phyloP scores from a whole-genome alignment of 2,329 filamentous ascomycete genomes.

The Aspergillus fumigatiaffinis region DNA sequence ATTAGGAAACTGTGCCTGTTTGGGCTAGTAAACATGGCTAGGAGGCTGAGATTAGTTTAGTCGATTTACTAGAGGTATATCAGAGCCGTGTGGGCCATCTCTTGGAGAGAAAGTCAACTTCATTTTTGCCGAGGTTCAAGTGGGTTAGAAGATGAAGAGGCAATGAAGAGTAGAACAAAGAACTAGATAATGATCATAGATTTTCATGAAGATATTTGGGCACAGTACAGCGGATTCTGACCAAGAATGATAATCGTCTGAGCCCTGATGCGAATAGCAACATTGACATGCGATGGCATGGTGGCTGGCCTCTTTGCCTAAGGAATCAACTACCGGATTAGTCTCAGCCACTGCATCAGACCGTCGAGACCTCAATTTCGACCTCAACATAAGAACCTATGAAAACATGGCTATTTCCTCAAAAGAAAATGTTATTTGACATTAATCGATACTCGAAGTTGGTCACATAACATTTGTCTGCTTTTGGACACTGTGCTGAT shows the following conservation, averaged over 20 bases:
- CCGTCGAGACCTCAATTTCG: background rate
- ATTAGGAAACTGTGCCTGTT: background rate
- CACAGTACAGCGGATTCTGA: background rate
- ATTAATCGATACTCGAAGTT: no score
- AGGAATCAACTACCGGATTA: background rate
- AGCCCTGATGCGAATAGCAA: background rate
- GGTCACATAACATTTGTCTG: background rate
- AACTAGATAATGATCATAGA: background rate
- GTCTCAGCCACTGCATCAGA: background rate
- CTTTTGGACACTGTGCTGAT: background rate
- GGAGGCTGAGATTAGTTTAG: background rate
- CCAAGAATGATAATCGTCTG: background rate
- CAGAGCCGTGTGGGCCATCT: background rate
- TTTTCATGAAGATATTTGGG: background rate
- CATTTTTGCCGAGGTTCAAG: background rate
- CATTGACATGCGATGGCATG: background rate
- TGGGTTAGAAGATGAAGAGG: background rate
- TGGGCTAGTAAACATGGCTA: background rate
- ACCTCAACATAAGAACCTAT: background rate
- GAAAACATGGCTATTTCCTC: background rate
- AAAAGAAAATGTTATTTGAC: background rate
- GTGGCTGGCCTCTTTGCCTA: background rate
- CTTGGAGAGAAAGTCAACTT: background rate
- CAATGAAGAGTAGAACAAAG: background rate
- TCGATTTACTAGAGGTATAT: background rate